phyloP scores from a whole-genome alignment of 768 basidiomycete species.

The Calocybe gangraenosa region DNA sequence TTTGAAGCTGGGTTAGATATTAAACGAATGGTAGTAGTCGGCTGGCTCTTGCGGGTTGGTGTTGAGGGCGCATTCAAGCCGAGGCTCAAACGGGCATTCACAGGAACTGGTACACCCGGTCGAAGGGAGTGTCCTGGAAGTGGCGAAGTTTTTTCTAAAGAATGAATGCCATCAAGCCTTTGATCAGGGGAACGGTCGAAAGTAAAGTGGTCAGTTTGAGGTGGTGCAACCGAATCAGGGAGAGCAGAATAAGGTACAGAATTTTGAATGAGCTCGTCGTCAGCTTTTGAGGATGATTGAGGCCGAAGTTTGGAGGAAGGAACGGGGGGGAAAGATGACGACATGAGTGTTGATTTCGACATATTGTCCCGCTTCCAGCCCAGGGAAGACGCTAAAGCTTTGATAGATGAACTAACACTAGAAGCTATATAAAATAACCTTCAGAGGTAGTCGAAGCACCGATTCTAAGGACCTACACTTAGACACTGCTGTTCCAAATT shows the following conservation, averaged over 20 bases:
- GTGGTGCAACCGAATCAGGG: conserved; percentile 27
- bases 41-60: conserved; percentile 32
- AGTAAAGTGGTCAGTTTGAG: conserved; percentile 47
- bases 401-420: conserved; percentile 70
- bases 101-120: conserved; percentile 57
- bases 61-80: conserved; percentile 42
- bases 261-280: conserved; percentile 34
- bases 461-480: conserved; percentile 41
- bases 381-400: conserved; percentile 70
- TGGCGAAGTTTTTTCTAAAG: conserved; percentile 35
- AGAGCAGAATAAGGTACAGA: conserved; percentile 43
- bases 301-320: conserved; percentile 21
- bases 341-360: conserved; percentile 18
- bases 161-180: neutral
- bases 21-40: conserved; percentile 50
- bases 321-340: conserved; percentile 14
- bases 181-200: conserved; percentile 28
- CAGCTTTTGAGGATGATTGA: conserved; percentile 16
- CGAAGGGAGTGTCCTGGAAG: conserved; percentile 58
- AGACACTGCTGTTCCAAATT: conserved; percentile 68
- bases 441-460: conserved; percentile 4
- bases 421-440: conserved; percentile 35
- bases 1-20: conserved; percentile 32
- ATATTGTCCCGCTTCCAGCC: conserved; percentile 57
- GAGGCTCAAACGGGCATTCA: conserved; percentile 57